Conservation (phyloP, 2,329 filamentous ascomycete species). For the Trichoderma endophyticum region DNA sequence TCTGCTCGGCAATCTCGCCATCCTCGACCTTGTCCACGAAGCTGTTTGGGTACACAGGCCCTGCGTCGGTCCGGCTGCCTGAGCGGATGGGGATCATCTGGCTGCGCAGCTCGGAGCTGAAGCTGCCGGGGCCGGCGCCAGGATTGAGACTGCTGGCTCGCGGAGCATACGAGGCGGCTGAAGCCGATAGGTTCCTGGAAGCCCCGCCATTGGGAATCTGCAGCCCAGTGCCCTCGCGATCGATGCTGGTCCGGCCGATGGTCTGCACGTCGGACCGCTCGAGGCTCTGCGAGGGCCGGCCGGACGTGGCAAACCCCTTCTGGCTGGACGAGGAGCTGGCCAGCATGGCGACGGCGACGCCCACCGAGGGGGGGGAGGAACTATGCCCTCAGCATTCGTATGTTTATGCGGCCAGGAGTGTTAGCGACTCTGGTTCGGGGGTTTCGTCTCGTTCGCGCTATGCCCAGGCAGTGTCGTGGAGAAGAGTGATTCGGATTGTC, state of each 20-base stretch:
- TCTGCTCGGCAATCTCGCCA: slow-evolving; percentile 67
- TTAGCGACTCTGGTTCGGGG: neutral
- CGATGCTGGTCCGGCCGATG: slow-evolving; percentile 46
- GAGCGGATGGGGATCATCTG: slow-evolving; percentile 48
- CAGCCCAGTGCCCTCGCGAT: slow-evolving; percentile 51
- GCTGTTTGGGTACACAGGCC: slow-evolving; percentile 36
- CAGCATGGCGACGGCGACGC: slow-evolving; percentile 34
- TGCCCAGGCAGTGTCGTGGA: neutral
- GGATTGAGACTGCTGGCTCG: slow-evolving; percentile 69
- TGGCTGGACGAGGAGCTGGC: slow-evolving; percentile 33
- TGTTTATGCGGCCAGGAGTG: slow-evolving; percentile 19
- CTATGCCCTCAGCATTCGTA: slow-evolving; percentile 41
- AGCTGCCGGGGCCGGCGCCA: slow-evolving; percentile 74
- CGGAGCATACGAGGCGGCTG: slow-evolving; percentile 60
- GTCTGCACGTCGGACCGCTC: slow-evolving; percentile 36
- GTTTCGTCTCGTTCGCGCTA: neutral
- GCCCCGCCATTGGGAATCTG: slow-evolving; percentile 47
- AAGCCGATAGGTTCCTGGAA: slow-evolving; percentile 48
- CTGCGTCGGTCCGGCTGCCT: slow-evolving; percentile 37
- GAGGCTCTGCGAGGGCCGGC: slow-evolving; percentile 35
- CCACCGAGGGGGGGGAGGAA: slow-evolving; percentile 34
- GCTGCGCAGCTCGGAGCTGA: slow-evolving; percentile 81
- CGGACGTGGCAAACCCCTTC: slow-evolving; percentile 32
- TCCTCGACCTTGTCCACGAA: slow-evolving; percentile 61
- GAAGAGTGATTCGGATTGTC: neutral